Conservation (phyloP, 768 basidiomycete genomes). For the Tylopilus felleus region DNA sequence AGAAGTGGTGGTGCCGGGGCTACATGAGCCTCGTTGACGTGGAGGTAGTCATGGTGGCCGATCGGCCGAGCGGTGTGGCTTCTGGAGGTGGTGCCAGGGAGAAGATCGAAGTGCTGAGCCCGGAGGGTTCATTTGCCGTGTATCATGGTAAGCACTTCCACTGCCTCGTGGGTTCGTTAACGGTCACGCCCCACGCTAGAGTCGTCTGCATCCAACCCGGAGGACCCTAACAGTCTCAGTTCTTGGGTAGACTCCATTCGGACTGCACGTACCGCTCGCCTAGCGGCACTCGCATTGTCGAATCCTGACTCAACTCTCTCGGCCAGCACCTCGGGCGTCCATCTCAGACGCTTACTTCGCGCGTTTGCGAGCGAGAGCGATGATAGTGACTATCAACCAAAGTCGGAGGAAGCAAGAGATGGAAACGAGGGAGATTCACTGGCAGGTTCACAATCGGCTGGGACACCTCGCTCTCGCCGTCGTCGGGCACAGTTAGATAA, state of each 20-base stretch:
- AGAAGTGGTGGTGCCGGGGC: slow-evolving; percentile 73
- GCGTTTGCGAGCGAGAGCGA: slow-evolving; percentile 56
- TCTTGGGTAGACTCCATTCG: slow-evolving; percentile 70
- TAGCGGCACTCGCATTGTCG: slow-evolving; percentile 66
- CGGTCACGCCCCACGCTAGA: slow-evolving; percentile 1
- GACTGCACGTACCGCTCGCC: slow-evolving; percentile 63
- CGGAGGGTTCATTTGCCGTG: slow-evolving; percentile 71
- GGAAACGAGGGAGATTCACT: slow-evolving; percentile 37
- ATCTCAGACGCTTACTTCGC: slow-evolving; percentile 68
- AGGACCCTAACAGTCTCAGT: slow-evolving; percentile 31
- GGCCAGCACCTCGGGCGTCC: slow-evolving; percentile 70
- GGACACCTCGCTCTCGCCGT: slow-evolving; percentile 2
- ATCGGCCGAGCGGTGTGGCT: slow-evolving; percentile 21
- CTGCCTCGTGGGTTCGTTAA: not conserved
- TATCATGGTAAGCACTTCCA: slow-evolving; percentile 52
- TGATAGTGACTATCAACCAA: slow-evolving; percentile 35
- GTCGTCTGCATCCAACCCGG: not conserved
- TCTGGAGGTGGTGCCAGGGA: slow-evolving; percentile 40
- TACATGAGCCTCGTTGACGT: slow-evolving; percentile 66
- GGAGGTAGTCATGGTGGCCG: slow-evolving; percentile 59
- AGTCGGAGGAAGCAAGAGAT: slow-evolving; percentile 39
- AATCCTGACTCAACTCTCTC: slow-evolving; percentile 81
- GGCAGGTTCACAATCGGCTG: not conserved
- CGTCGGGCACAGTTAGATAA: slow-evolving; percentile 35
- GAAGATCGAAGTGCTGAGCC: slow-evolving; percentile 71